Evolutionary conservation across 306 rosid species (phyloP), one percentile per base, ranked within the genome.

Genomic region (Acmispon strigosus): DNA sequence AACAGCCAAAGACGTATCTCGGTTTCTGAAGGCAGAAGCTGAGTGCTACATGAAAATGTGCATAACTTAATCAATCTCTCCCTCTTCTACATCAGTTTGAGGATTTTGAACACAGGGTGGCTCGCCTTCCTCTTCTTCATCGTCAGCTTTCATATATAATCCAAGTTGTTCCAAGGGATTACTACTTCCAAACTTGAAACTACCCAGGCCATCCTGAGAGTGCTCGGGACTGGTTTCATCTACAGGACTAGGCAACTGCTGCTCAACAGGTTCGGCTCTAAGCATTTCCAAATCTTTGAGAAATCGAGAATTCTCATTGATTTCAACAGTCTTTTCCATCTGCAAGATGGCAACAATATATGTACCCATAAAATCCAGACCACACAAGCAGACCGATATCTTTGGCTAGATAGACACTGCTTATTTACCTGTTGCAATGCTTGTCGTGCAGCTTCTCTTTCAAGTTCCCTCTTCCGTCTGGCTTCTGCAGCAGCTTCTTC

Each of bases 391-490:
- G 58, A 24, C 5, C 9, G 17, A 29, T 36, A 70, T 69, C 18
- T 52, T 62, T 15, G 22, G 79, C 80, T 14, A 48, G 49, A 64
- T 16, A 57, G 2, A 64, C 69, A 36, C 17, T 19, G n/a, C 34
- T 19, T 34, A 14, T 56, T 76, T 89, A 89, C 97, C 93, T 85
- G 86, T 44, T 81, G 82, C 84, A 92, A 76, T 50, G 91, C 93
- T 69, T 87, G 96, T 16, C 97, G 70, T 12, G 97, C 97, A 51
- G 97, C 97, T 79, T 91, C 96, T 76, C 97, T 86, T 65, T 87
- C 93, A 12, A 87, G 87, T 69, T 89, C 94, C 89, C 92, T 87
- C 86, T 89, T 86, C 64, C 86, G 73, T 74, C 78, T 86, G 61
- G 91, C 90, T 83, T 92, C 94, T 5, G 93, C 94, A 36, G 88